Conservation (phyloP, 1,139 yeast genomes). For the Diutina scorzettiae region DNA sequence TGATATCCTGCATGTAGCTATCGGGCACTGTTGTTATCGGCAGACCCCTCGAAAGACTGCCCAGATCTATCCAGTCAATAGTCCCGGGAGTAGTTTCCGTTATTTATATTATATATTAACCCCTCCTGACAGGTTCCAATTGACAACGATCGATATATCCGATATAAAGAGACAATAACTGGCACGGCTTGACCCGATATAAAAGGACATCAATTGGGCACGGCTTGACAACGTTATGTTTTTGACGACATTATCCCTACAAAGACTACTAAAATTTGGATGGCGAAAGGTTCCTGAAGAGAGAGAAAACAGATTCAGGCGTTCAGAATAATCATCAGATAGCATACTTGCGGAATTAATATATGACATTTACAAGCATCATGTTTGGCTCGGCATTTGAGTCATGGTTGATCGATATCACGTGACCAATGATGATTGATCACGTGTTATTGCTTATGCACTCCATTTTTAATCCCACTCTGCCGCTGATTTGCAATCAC, state of each 20-base stretch:
- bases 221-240: neutral
- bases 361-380: neutral
- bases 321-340: too few relatives aligned
- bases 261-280: neutral
- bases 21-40: too few relatives aligned
- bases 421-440: neutral
- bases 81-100: too few relatives aligned
- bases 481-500: neutral
- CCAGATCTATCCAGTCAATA: too few relatives aligned
- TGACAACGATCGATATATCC: neutral
- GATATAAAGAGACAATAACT: neutral
- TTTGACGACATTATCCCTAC: too few relatives aligned
- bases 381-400: neutral
- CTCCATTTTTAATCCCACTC: neutral
- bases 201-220: neutral
- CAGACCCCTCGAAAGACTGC: too few relatives aligned
- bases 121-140: neutral
- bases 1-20: too few relatives aligned
- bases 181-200: neutral
- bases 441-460: neutral
- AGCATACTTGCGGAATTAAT: neutral
- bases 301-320: too few relatives aligned
- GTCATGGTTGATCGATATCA: neutral
- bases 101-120: too few relatives aligned
- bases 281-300: too few relatives aligned